Evolutionary conservation across 768 basidiomycete species (phyloP).

Genomic region (Tylopilus intermedius): DNA sequence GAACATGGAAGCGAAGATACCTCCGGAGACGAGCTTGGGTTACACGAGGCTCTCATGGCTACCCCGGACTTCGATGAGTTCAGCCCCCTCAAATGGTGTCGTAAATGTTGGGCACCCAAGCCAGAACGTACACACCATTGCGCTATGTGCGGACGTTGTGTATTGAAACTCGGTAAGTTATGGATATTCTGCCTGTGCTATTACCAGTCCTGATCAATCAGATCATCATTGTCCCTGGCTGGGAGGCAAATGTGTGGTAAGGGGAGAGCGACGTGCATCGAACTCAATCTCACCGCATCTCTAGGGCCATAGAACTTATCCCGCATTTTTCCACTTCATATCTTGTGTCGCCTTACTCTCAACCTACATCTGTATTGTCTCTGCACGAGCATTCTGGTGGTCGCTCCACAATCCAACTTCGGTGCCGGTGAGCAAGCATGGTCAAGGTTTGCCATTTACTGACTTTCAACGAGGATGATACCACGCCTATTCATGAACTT

Average conservation of each 20-base stretch:
- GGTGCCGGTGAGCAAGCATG: constrained; percentile 45
- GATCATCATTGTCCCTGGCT: constrained; percentile 90
- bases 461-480: constrained; percentile 44
- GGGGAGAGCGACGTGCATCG: constrained; percentile 17
- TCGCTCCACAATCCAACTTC: constrained; percentile 58
- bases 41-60: constrained; percentile 59
- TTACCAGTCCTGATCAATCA: constrained; percentile 27
- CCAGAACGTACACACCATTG: constrained; percentile 82
- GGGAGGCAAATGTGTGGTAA: constrained; percentile 68
- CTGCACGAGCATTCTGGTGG: constrained; percentile 51
- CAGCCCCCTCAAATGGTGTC: constrained; percentile 66
- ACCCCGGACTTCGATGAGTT: constrained; percentile 48
- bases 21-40: constrained; percentile 40
- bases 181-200: neutral
- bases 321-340: constrained; percentile 78
- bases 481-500: constrained; percentile 68
- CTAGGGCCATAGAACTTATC: constrained; percentile 80
- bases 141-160: constrained; percentile 66
- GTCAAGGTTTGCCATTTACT: neutral
- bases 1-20: constrained; percentile 28
- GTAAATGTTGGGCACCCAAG: constrained; percentile 73
- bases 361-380: constrained; percentile 53
- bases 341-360: constrained; percentile 58
- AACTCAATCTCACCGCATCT: neutral
- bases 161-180: constrained; percentile 76